Base-by-base conservation (phyloP, 306 rosid species). In the Erythrophleum fordii region DNA sequence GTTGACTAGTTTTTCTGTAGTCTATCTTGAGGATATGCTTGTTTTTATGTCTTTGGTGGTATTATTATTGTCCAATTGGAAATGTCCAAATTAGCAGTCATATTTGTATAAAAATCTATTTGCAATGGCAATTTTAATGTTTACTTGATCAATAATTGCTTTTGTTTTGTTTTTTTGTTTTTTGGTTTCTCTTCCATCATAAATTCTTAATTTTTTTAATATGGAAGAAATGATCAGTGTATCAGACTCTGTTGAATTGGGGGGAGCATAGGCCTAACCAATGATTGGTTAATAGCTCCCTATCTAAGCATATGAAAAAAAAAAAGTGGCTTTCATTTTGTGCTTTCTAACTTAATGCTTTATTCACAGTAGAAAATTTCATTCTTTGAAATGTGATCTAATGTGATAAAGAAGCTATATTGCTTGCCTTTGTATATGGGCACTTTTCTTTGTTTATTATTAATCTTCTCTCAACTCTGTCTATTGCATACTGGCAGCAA, bases 401-500 rank as follows among this genome's bases (percentile, higher is more conserved):
- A 34, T 34, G 16, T 72, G 48, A 26, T 73, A 22, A n/a, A 34
- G 51, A 73, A 35, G 66, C 39, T 20, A 8, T 55, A 55, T 55
- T 55, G 34, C 11, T 45, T 55, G 1, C 25, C 17, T 41, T n/a
- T 6, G 11, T 35, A 56, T 23, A 37, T 41, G 13, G 39, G 65
- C 25, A 23, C 59, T 39, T 72, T 4, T 10, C 64, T 55, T 46
- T 72, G 69, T 28, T 77, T 55, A 72, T 28, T 23, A 26, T 59
- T 67, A 58, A 68, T 25, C 23, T 81, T 67, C 74, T 77, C 18
- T 14, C 69, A 11, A 22, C 20, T 31, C 52, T 42, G 22, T 64
- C 49, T 68, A 28, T 72, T 45, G 7, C 37, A 25, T 75, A 51
- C 61, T 79, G 77, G 89, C 94, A 91, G 97, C 88, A 81, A 87